These are phyloP conservation scores for Pleurozium schreberi DNA, from an alignment of 225 moss, liverwort and hornwort species.

Conservation along the genomic window DNA sequence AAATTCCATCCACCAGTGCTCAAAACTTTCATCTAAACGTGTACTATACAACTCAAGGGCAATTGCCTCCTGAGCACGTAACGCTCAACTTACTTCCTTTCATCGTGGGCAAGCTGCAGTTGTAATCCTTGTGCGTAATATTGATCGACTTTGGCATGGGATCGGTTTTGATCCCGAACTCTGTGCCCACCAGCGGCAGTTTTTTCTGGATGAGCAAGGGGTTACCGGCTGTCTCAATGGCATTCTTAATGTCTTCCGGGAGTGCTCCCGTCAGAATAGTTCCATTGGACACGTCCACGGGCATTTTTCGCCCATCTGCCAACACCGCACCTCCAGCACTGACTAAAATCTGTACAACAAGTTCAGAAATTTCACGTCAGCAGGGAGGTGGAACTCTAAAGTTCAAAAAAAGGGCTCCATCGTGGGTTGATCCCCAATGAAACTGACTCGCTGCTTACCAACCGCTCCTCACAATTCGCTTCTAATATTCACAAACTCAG, in stretches of 20 bases:
- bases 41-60: slow-evolving; percentile 34
- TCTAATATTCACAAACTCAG: background rate
- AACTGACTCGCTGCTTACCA: background rate
- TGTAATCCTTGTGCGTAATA: slow-evolving; percentile 52
- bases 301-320: slow-evolving; percentile 17
- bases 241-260: slow-evolving; percentile 50
- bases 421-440: background rate
- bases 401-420: background rate
- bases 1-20: background rate
- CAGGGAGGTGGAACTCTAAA: background rate
- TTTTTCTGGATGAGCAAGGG: slow-evolving; percentile 22
- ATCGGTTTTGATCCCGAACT: slow-evolving; percentile 58
- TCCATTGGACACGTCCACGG: slow-evolving; percentile 61
- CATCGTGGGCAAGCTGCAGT: slow-evolving; percentile 40
- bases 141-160: slow-evolving; percentile 59
- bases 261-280: slow-evolving; percentile 26
- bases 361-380: background rate
- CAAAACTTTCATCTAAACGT: slow-evolving; percentile 14
- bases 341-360: slow-evolving; percentile 27
- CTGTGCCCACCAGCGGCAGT: slow-evolving; percentile 51
- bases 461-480: background rate
- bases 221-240: slow-evolving; percentile 72
- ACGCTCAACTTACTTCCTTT: slow-evolving; percentile 48
- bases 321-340: slow-evolving; percentile 7
- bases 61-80: background rate